Evolutionary conservation across 345 rosid genomes (phyloP), one percentile per base, ranked within the genome.

Genomic region (Aquilaria sinensis): DNA sequence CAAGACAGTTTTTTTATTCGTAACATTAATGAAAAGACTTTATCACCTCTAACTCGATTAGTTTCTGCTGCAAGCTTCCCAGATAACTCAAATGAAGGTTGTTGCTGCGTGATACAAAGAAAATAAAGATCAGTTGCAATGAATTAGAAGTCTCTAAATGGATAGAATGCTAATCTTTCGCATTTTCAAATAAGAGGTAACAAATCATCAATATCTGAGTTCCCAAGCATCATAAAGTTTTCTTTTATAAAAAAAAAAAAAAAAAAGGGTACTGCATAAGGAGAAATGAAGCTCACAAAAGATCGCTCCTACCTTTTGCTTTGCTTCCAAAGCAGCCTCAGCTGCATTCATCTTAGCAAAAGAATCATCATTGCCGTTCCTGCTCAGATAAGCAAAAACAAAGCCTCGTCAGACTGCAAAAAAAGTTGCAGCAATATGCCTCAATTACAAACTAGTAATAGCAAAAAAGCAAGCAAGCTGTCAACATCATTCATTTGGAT

Each of bases 1-100:
- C 23, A 6, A 60, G 30, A 59, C n/a, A 29, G 29, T 3, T 16
- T 4, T 8, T 23, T 23, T 2, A 11, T 16, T 10, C 7, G 32
- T 43, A 31, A 2, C 6, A 53, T n/a, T 31, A 47, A 37, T 50
- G 45, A 1, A 41, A 57, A 43, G 43, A 23, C 46, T 62, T 57
- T 31, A 60, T 74, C 54, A 92, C 98, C 99, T 89, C 80, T 84
- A 68, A 83, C 82, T 80, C 87, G 83, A 71, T 94, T 94, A 29
- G 96, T 94, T 75, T 94, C 99, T 11, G 86, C 91, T 11, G 99
- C 99, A 69, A 91, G 96, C 81, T 94, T 94, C 54, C 99, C 99
- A 15, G 99, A 94, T 54, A 87, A 83, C 83, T 90, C 97, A 74
- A 90, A 93, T 34, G 97, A 84, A 47, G 98, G 97, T 68, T 90